Evolutionary conservation across 192 early-diverging fungal genomes (phyloP).

Genomic region (Diversispora eburnea): DNA sequence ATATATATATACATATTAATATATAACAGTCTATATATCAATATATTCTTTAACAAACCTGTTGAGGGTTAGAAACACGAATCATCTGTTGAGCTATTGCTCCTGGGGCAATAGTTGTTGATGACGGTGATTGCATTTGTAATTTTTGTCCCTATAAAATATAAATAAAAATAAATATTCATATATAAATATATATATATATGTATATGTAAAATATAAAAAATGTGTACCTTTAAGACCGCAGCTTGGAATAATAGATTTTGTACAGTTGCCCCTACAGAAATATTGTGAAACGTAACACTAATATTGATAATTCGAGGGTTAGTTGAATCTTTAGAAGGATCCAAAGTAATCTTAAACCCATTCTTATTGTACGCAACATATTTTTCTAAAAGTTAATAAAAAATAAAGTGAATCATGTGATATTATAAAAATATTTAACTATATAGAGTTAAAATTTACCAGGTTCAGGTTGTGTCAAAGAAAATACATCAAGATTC

Average conservation of each 20-base stretch:
- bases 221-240: slow-evolving; percentile 65
- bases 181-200: background rate
- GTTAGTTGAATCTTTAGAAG: slow-evolving; percentile 60
- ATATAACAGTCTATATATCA: background rate
- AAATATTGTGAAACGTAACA: slow-evolving; percentile 66
- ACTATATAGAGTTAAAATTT: background rate
- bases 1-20: background rate
- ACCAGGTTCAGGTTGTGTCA: too few species aligned
- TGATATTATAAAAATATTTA: background rate
- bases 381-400: slow-evolving; percentile 26
- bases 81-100: slow-evolving; percentile 72
- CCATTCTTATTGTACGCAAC: slow-evolving; percentile 79
- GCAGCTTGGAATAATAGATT: slow-evolving; percentile 86
- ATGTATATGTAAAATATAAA: background rate
- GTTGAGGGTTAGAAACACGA: slow-evolving; percentile 81
- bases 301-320: slow-evolving; percentile 62
- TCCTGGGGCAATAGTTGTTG: slow-evolving; percentile 58
- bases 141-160: slow-evolving; percentile 33
- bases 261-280: slow-evolving; percentile 49
- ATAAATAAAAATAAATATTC: too few species aligned
- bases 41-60: slow-evolving; percentile 35
- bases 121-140: slow-evolving; percentile 76
- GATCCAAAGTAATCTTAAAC: slow-evolving; percentile 68
- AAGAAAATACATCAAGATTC: background rate
- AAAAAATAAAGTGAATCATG: background rate